These are phyloP conservation scores for Ampelocalamus luodianensis DNA, from an alignment of 176 grass and related monocot species.

Conservation along the genomic window DNA sequence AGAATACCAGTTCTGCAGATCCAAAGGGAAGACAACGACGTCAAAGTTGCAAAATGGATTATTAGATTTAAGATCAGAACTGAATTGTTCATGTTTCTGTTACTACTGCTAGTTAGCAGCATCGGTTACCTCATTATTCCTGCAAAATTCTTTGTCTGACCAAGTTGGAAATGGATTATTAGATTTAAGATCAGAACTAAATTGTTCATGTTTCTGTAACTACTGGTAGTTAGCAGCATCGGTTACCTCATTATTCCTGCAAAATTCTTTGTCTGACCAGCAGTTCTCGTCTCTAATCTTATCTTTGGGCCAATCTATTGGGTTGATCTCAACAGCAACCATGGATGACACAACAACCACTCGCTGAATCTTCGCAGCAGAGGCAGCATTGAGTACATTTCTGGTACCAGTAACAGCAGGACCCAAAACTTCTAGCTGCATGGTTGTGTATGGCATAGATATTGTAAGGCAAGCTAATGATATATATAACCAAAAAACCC, in stretches of 20 bases:
- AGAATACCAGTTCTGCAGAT: constrained; percentile 44
- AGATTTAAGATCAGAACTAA: neutral
- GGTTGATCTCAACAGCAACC: constrained; percentile 35
- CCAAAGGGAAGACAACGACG: neutral
- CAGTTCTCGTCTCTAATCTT: constrained; percentile 46
- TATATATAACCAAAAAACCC: too few relatives aligned
- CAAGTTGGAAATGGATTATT: neutral
- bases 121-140: constrained; percentile 12
- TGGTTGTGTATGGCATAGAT: too few relatives aligned
- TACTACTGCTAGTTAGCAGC: neutral
- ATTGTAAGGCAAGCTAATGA: too few relatives aligned
- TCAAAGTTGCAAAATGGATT: neutral
- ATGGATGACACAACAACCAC: constrained; percentile 49
- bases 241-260: constrained; percentile 38
- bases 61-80: neutral
- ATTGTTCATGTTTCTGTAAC: neutral
- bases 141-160: constrained; percentile 45
- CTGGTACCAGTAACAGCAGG: constrained; percentile 47
- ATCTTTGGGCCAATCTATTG: constrained; percentile 42
- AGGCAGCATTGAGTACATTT: constrained; percentile 48
- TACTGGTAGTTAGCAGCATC: neutral
- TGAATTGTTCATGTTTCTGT: neutral
- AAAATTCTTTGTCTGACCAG: constrained; percentile 56
- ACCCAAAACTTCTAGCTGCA: constrained; percentile 34
- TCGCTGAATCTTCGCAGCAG: constrained; percentile 3